phyloP scores from a whole-genome alignment of 2,329 filamentous ascomycete genomes.

The Tricladium varicosporioides region DNA sequence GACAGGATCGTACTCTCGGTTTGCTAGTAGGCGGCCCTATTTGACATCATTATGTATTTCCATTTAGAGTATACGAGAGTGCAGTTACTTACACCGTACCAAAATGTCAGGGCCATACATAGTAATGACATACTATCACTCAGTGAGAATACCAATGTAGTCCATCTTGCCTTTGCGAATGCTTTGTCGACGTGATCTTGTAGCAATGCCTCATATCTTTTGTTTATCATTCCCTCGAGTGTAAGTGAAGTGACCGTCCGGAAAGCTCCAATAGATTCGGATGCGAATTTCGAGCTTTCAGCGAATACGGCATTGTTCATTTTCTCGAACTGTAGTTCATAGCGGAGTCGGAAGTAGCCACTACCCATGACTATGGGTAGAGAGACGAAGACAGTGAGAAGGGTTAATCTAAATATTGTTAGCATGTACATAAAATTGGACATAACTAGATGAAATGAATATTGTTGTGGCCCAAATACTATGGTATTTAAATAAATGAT shows the following conservation, averaged over 20 bases:
- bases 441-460: no score
- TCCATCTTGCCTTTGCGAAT: conserved; percentile 45
- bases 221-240: conserved; percentile 56
- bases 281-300: conserved; percentile 61
- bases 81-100: conserved; percentile 37
- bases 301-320: conserved; percentile 57
- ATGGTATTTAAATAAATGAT: neutral
- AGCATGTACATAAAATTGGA: neutral
- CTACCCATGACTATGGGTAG: conserved; percentile 48
- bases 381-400: conserved; percentile 62
- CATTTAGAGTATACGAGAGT: neutral
- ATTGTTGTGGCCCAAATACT: no score
- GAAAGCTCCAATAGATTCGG: conserved; percentile 60
- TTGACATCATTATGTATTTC: no score
- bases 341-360: conserved; percentile 47
- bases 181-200: conserved; percentile 46
- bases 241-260: conserved; percentile 60
- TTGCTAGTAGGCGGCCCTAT: conserved; percentile 42
- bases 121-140: conserved; percentile 55
- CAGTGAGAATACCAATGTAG: conserved; percentile 50
- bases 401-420: conserved; percentile 44
- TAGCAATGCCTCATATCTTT: conserved; percentile 47
- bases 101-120: conserved; percentile 58
- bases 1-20: conserved; percentile 39
- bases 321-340: conserved; percentile 55